phyloP scores from a whole-genome alignment of 2,329 filamentous ascomycete genomes.

The Nigrospora sphaerica region DNA sequence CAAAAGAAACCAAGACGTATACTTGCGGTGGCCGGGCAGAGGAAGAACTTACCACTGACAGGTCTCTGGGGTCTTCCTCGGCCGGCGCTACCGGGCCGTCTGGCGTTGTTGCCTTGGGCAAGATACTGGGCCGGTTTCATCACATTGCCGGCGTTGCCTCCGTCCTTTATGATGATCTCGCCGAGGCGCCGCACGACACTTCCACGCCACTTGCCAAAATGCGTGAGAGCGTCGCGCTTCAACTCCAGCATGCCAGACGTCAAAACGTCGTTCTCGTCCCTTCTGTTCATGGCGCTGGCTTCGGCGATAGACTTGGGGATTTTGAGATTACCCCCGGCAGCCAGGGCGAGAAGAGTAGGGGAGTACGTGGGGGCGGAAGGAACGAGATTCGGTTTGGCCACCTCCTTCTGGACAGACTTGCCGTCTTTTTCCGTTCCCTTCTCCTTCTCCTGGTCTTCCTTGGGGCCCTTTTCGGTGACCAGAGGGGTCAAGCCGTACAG shows the following conservation, averaged over 20 bases:
- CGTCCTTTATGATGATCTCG: constrained; percentile 53
- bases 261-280: constrained; percentile 25
- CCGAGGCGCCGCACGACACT: constrained; percentile 62
- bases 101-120: constrained; percentile 21
- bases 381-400: constrained; percentile 19
- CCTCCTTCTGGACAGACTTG: background rate
- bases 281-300: constrained; percentile 23
- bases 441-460: background rate
- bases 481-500: constrained; percentile 16
- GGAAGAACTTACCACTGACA: constrained; percentile 24
- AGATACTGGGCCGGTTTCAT: constrained; percentile 11
- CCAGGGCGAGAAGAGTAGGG: background rate
- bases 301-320: constrained; percentile 23
- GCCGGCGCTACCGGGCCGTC: constrained; percentile 24
- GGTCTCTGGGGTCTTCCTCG: constrained; percentile 21
- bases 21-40: constrained; percentile 7
- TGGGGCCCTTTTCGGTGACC: background rate
- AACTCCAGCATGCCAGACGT: constrained; percentile 46
- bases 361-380: constrained; percentile 1
- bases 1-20: constrained; percentile 8
- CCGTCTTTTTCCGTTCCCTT: background rate
- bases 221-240: constrained; percentile 60
- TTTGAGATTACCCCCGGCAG: constrained; percentile 7
- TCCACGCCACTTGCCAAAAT: constrained; percentile 77
- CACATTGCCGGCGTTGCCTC: constrained; percentile 16